Conservation (phyloP, 352 stramenopile genomes). For the Phytophthora meadii region DNA sequence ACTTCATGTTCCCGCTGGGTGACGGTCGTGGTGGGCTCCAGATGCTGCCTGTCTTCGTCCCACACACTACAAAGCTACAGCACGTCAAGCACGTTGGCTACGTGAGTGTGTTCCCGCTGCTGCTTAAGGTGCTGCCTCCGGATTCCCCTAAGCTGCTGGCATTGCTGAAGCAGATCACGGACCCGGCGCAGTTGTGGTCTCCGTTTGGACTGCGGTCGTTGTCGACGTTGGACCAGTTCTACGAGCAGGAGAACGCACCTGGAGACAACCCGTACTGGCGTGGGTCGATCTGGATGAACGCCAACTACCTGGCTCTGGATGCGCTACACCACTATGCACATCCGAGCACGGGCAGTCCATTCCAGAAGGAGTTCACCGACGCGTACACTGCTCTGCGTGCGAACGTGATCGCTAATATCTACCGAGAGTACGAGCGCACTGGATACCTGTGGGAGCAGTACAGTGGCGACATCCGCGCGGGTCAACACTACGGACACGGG, state of each 20-base stretch:
- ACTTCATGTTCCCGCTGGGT: slow-evolving; percentile 80
- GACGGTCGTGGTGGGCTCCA: slow-evolving; percentile 82
- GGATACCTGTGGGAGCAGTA: slow-evolving; percentile 96
- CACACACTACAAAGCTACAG: slow-evolving; percentile 63
- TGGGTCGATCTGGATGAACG: slow-evolving; percentile 94
- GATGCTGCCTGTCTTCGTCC: slow-evolving; percentile 75
- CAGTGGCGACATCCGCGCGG: slow-evolving; percentile 68
- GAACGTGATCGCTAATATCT: slow-evolving; percentile 74
- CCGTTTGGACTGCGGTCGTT: slow-evolving; percentile 88
- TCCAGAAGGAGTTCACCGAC: slow-evolving; percentile 46
- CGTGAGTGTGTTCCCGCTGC: slow-evolving; percentile 87
- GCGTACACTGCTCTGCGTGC: slow-evolving; percentile 60
- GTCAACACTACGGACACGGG: slow-evolving; percentile 71
- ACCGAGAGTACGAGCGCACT: slow-evolving; percentile 84
- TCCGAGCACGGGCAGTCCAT: slow-evolving; percentile 46
- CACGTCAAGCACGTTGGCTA: slow-evolving; percentile 89
- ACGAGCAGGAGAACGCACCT: slow-evolving; percentile 89
- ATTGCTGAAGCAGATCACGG: slow-evolving; percentile 63
- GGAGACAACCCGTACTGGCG: slow-evolving; percentile 94
- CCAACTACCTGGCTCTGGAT: slow-evolving; percentile 92
- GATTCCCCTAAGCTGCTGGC: slow-evolving; percentile 72
- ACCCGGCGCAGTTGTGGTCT: slow-evolving; percentile 77
- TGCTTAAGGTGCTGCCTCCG: slow-evolving; percentile 73
- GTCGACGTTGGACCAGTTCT: slow-evolving; percentile 85
- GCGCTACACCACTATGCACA: slow-evolving; percentile 83